Base-by-base conservation (phyloP, 148 eudicot species). In the Rhododendron griersonianum region DNA sequence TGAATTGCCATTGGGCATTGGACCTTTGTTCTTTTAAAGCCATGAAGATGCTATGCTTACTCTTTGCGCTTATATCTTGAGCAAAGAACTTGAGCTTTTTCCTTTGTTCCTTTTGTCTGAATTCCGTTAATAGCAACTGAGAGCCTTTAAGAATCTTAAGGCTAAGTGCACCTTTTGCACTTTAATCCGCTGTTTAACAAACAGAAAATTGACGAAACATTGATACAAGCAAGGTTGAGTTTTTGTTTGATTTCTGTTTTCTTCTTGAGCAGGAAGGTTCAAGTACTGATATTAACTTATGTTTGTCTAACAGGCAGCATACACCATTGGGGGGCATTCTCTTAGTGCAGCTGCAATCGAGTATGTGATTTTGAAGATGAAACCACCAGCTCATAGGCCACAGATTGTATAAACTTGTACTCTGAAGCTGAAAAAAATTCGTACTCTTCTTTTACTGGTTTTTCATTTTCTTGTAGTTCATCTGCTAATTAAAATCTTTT, bases 381-480 rank as follows among this genome's bases (percentile, higher is more conserved):
- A 84, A 84, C 86, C 86, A 39, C 86, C 86, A 53, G 81, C 81
- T 53, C 86, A 84, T 71, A 77, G 86, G 81, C 86, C 86, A 14
- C 86, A 84, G 41, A 84, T 77, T 41, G 86, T 84, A 84, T 75
- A 81, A 73, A 55, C 74, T 37, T 75, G 53, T 37, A 75, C 57
- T 76, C 61, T 83, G 28, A 16, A 30, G 76, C 57, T 57, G 71
- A n/a, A 55, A 25, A 57, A 25, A 76, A 21, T n/a, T 84, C n/a
- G 3, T 37, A 57, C 74, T 84, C 13, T 50, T n/a, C 78, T 11
- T 14, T n/a, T n/a, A 11, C 44, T 4, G 53, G 4, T 75, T 47
- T 41, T 5, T 28, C 14, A 19, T 71, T 69, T 50, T 33, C 30
- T 69, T 45, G 28, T 11, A 39, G 13, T 16, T 19, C 35, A 67